A percentile compares a stretch with the other conserved stretches of the same genome.
These are phyloP conservation scores for Colletotrichum sansevieriae DNA, from an alignment of 2,329 filamentous ascomycete species.

Conservation along the genomic window DNA sequence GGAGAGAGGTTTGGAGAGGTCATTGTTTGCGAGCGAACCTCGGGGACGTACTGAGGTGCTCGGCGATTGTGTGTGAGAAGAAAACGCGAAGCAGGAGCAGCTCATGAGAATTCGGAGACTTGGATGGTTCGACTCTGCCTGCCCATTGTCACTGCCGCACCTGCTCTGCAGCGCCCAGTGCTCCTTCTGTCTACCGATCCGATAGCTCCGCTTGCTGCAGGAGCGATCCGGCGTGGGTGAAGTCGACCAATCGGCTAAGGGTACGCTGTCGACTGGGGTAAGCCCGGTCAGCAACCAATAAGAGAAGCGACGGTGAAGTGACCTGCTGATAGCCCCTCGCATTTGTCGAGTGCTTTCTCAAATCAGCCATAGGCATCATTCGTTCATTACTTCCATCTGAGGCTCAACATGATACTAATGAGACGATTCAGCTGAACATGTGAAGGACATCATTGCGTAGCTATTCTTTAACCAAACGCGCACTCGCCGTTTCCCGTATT, in stretches of 20 bases:
- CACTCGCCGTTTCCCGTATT: too few species aligned
- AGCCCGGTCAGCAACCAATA: conserved; percentile 13
- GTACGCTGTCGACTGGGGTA: background rate
- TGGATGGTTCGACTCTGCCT: conserved; percentile 19
- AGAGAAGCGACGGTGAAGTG: background rate
- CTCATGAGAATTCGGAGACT: background rate
- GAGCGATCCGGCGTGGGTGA: conserved; percentile 21
- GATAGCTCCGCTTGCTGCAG: conserved; percentile 33
- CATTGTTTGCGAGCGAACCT: conserved; percentile 25
- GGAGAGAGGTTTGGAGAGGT: conserved; percentile 4
- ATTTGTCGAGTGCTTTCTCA: too few species aligned
- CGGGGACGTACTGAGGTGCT: conserved; percentile 10
- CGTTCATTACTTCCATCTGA: too few species aligned
- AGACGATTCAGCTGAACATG: background rate
- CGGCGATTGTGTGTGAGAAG: conserved; percentile 15
- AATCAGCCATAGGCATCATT: too few species aligned
- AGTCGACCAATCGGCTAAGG: conserved; percentile 19
- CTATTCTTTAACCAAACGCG: too few species aligned
- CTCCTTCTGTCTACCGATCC: conserved; percentile 27
- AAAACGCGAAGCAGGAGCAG: background rate
- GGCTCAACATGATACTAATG: too few species aligned
- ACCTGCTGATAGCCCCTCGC: background rate
- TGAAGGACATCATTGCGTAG: too few species aligned
- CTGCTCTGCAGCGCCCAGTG: conserved; percentile 22
- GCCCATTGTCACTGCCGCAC: background rate